phyloP scores from a whole-genome alignment of 1,139 yeast species.

The Starmera stellimalicola region DNA sequence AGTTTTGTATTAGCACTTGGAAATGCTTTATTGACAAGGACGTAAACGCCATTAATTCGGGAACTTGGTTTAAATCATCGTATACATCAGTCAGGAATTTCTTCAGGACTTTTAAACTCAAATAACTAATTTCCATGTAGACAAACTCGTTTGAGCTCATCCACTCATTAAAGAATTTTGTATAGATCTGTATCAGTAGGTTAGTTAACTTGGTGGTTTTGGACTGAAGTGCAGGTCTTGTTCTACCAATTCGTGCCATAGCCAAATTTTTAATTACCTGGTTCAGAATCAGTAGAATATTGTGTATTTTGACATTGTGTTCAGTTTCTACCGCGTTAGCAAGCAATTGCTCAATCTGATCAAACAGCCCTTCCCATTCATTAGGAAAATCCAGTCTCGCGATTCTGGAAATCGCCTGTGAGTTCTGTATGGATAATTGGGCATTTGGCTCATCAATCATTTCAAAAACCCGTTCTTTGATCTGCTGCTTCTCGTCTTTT shows the following conservation, averaged over 20 bases:
- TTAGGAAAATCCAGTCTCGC: slow-evolving; percentile 78
- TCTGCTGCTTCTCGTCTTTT: slow-evolving; percentile 60
- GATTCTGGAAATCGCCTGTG: slow-evolving; percentile 70
- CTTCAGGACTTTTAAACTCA: slow-evolving; percentile 65
- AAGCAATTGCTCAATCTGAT: slow-evolving; percentile 45
- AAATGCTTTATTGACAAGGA: slow-evolving; percentile 50
- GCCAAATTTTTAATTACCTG: slow-evolving; percentile 70
- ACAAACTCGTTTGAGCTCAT: slow-evolving; percentile 25
- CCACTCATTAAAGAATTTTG: slow-evolving; percentile 56
- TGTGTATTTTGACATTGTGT: slow-evolving; percentile 47
- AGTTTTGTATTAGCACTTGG: slow-evolving; percentile 42
- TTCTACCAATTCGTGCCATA: slow-evolving; percentile 72
- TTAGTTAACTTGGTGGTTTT: slow-evolving; percentile 58
- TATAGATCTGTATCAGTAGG: slow-evolving; percentile 49
- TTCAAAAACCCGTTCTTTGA: slow-evolving; percentile 49
- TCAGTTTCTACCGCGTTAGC: slow-evolving; percentile 28
- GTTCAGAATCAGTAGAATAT: slow-evolving; percentile 57
- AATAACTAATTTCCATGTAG: slow-evolving; percentile 59
- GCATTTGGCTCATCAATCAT: slow-evolving; percentile 60
- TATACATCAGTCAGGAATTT: slow-evolving; percentile 71
- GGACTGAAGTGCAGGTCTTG: slow-evolving; percentile 69
- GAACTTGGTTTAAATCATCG: slow-evolving; percentile 48
- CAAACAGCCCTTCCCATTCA: slow-evolving; percentile 79
- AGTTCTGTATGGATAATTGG: slow-evolving; percentile 71
- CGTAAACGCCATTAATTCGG: slow-evolving; percentile 50